A percentile compares a stretch with the other conserved stretches of the same genome.
These are phyloP conservation scores for Phanerodontia chrysosporium DNA, from an alignment of 768 basidiomycete species.

Conservation along the genomic window DNA sequence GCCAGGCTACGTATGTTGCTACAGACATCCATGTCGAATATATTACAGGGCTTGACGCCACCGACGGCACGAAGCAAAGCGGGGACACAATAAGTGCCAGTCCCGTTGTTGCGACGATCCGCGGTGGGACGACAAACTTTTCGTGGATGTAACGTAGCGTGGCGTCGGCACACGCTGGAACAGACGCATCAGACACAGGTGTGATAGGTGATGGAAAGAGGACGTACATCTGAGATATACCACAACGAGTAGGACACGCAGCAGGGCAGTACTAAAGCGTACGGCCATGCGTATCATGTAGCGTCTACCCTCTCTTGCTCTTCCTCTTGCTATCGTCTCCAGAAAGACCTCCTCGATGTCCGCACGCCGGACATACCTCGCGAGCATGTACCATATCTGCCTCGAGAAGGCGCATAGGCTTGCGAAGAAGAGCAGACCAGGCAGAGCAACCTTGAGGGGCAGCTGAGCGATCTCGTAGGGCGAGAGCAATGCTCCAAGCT, in stretches of 20 bases:
- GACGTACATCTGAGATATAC: constrained; percentile 66
- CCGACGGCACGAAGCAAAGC: constrained; percentile 50
- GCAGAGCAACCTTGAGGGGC: constrained; percentile 48
- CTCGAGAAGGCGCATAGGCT: constrained; percentile 54
- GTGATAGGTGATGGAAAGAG: background rate
- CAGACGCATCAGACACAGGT: constrained; percentile 11
- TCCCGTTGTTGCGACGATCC: constrained; percentile 36
- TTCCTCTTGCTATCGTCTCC: constrained; percentile 52
- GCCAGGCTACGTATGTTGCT: constrained; percentile 57
- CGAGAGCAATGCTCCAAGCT: constrained; percentile 63
- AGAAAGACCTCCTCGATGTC: constrained; percentile 65
- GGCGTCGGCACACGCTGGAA: constrained; percentile 50
- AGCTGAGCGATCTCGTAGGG: constrained; percentile 38
- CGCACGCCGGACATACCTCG: constrained; percentile 60
- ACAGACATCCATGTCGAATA: constrained; percentile 60
- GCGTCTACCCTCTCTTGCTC: constrained; percentile 47
- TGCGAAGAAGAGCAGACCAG: constrained; percentile 50
- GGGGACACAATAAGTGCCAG: constrained; percentile 44
- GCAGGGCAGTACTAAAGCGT: constrained; percentile 38
- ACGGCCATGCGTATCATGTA: constrained; percentile 39
- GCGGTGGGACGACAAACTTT: constrained; percentile 29
- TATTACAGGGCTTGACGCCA: constrained; percentile 49
- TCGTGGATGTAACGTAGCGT: constrained; percentile 46
- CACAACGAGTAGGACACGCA: constrained; percentile 50
- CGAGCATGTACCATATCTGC: constrained; percentile 77